Evolutionary conservation across 2,329 filamentous ascomycete genomes (phyloP), one percentile per base, ranked within the genome.

Genomic region (Epichloe uncinata): DNA sequence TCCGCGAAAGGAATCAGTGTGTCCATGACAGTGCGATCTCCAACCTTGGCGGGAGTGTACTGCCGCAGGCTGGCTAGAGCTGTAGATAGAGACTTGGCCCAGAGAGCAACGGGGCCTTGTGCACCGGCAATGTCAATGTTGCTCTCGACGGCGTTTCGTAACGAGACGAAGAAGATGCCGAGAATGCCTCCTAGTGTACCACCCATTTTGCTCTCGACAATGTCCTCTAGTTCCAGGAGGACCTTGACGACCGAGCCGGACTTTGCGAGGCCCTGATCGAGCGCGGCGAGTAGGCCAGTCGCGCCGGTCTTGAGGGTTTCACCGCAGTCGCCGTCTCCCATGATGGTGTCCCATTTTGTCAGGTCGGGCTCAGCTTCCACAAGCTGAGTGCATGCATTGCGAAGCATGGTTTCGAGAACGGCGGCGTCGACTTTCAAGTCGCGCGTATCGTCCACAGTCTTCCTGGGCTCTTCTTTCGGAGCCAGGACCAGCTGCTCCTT

Each of bases 261-360:
- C 4, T 57, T 58, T 3, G 65, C 64, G 0, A 74, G 63, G 47
- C 74, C 62, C 18, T 49, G 53, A 43, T 67, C 67, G 4, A 77
- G 58, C 0, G 71, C 72, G 0, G 77, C 76, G 2, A 77, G 59
- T 7, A 78, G 59, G 3, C 63, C 63, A 5, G 60, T 69, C 0
- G 76, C 76, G 0, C 77, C 77, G 0, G 71, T 73, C 63, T 75
- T 73, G 49, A 80, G 67, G 3, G 75, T 78, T 58, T 84, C 78
- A 37, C 81, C 81, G 59, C 80, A 84, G 63, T 84, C 80, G 11
- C 80, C 80, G 56, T 83, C 81, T 36, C 79, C 79, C 72, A 82
- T 78, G 44, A 79, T 61, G 4, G 74, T 79, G 60, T 83, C 79
- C 73, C 76, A 82, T 53, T 68, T 73, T 1, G 81, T 84, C 42